Base-by-base conservation (phyloP, 2,329 filamentous ascomycete species). In the Paraphaeosphaeria minitans region DNA sequence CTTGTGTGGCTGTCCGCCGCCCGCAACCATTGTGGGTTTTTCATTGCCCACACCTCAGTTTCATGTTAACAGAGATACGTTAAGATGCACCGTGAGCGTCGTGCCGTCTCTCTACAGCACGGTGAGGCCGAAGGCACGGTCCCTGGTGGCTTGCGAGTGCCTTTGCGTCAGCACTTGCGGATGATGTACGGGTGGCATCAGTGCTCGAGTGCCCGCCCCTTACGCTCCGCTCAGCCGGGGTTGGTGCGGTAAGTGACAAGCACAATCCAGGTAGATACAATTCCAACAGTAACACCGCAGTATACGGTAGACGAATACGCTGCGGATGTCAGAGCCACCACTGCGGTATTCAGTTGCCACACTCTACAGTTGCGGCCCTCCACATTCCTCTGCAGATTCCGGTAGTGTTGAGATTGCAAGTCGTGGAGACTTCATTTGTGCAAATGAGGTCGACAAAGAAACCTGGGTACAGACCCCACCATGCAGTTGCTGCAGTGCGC, bases 341-440 rank as follows among this genome's bases (percentile, higher is more conserved):
- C 43, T 56, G 41, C 37, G 48, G 31, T 49, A 51, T 13, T 60
- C 50, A 60, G 59, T 60, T 66, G 63, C 64, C 60, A 57, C 58
- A 60, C 59, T 53, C 58, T 54, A 52, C 53, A 60, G 52, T 57
- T 59, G 57, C 64, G 49, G 46, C 46, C 49, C 65, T 71, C 69
- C 67, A 68, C 66, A 66, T 68, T 66, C 68, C 29, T 69, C 71
- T 69, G 68, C 69, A 71, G 63, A 66, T 66, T 65, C 61, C 61
- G 61, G 52, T 56, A 37, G 45, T 52, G 49, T 53, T 35, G 52
- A 27, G 24, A 55, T 56, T 58, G 47, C 41, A 21, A 29, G 37
- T 57, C 62, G 59, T 60, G 55, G 46, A 24, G 16, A 13, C 37
- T 62, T 62, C 56, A 66, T 72, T 50, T 69, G 59, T 33, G 56